These are phyloP conservation scores for Aspergillaceae sp. DNA, from an alignment of 2,329 filamentous ascomycete genomes.

Conservation along the genomic window DNA sequence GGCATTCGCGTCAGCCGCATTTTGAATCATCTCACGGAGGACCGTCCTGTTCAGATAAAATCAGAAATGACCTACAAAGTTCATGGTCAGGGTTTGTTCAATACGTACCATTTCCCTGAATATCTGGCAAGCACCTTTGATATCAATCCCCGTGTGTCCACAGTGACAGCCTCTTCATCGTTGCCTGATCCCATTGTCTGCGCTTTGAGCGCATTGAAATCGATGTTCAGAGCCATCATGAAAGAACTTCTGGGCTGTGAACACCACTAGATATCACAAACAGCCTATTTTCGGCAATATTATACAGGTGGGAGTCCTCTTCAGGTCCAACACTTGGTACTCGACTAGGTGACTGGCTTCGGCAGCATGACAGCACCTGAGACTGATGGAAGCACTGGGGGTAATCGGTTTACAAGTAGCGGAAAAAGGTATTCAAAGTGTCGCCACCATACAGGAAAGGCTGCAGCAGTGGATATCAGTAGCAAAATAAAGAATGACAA, in stretches of 20 bases:
- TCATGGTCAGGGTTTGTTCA: not conserved
- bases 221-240: constrained; percentile 60
- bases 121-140: constrained; percentile 96
- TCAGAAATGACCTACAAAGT: not conserved
- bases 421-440: not conserved
- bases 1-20: constrained; percentile 93
- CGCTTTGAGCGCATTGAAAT: constrained; percentile 64
- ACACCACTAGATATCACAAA: not conserved
- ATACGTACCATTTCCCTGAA: constrained; percentile 82
- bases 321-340: not conserved
- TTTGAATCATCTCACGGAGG: constrained; percentile 89
- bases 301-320: not conserved
- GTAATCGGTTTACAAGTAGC: too few species aligned
- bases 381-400: not conserved
- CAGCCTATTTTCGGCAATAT: not conserved
- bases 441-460: not conserved
- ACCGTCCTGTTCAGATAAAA: constrained; percentile 40
- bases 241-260: not conserved
- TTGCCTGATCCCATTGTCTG: constrained; percentile 77
- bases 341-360: not conserved
- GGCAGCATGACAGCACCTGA: not conserved
- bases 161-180: constrained; percentile 93
- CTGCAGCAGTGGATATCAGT: not conserved
- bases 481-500: not conserved
- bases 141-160: constrained; percentile 92